Conservation (phyloP, 2,329 filamentous ascomycete species). For the Canariomyces notabilis region DNA sequence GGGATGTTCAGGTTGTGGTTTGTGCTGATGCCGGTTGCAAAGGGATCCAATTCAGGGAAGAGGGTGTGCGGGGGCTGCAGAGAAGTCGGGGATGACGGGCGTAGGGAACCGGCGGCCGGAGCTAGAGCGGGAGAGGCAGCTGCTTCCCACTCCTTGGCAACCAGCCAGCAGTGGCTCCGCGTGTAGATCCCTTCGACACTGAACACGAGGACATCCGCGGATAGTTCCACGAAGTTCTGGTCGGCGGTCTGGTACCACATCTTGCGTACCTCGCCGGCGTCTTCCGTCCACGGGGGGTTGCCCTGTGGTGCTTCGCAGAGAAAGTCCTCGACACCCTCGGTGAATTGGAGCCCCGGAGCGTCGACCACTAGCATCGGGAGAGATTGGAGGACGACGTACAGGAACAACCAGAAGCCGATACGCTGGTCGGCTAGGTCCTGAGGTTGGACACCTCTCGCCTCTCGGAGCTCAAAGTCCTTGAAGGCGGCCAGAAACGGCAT, state of each 20-base stretch:
- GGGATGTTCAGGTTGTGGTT: background rate
- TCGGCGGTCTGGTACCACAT: conserved; percentile 71
- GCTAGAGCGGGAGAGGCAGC: conserved; percentile 25
- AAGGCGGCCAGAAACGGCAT: conserved; percentile 65
- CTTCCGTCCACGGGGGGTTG: conserved; percentile 67
- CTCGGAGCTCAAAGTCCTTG: conserved; percentile 64
- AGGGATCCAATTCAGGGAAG: conserved; percentile 7
- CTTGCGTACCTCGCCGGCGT: conserved; percentile 57
- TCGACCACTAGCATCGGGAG: conserved; percentile 74
- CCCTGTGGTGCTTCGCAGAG: conserved; percentile 70
- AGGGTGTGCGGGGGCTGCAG: conserved; percentile 10
- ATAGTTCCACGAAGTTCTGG: conserved; percentile 51
- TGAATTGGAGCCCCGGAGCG: conserved; percentile 63
- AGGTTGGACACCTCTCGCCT: conserved; percentile 58
- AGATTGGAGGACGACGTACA: conserved; percentile 72
- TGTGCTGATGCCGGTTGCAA: background rate
- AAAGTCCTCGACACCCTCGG: conserved; percentile 75
- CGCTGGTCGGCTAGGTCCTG: conserved; percentile 67
- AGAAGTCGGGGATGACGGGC: conserved; percentile 6
- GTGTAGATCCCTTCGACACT: conserved; percentile 58
- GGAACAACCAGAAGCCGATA: conserved; percentile 74
- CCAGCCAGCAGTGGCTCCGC: conserved; percentile 53
- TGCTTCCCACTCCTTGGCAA: conserved; percentile 48
- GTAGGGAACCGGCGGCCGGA: background rate
- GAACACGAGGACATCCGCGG: conserved; percentile 55